phyloP scores from a whole-genome alignment of 2,329 filamentous ascomycete genomes.

The Fusarium sp. region DNA sequence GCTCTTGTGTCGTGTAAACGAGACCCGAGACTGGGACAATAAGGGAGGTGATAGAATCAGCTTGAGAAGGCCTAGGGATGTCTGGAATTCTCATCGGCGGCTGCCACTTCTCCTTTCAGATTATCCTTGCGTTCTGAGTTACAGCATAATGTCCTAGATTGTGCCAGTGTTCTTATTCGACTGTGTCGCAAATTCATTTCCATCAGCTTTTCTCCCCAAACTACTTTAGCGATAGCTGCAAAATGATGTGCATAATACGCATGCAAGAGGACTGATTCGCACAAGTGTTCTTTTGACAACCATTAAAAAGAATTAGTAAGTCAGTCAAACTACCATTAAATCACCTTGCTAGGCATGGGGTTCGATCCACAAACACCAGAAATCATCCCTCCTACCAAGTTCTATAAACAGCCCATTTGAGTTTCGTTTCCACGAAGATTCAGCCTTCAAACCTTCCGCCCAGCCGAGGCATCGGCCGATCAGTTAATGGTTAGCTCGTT shows the following conservation, averaged over 20 bases:
- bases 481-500: conserved; percentile 10
- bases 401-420: background rate
- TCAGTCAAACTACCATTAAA: too few relatives aligned
- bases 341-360: too few relatives aligned
- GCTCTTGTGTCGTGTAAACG: background rate
- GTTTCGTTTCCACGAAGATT: conserved; percentile 5
- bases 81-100: background rate
- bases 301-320: background rate
- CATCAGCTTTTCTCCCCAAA: background rate
- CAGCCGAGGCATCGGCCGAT: conserved; percentile 29
- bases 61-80: background rate
- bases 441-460: background rate
- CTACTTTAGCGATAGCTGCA: conserved; percentile 19
- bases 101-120: background rate
- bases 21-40: conserved; percentile 1
- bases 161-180: background rate
- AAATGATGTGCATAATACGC: conserved; percentile 28
- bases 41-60: conserved; percentile 14
- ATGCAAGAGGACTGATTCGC: conserved; percentile 6
- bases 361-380: background rate
- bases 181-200: background rate
- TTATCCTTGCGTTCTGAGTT: background rate
- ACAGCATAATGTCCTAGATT: background rate
- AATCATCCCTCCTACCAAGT: background rate
- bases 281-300: background rate